These are phyloP conservation scores for Chlamydomonas applanata DNA, from an alignment of 139 green algal genomes.

Conservation along the genomic window DNA sequence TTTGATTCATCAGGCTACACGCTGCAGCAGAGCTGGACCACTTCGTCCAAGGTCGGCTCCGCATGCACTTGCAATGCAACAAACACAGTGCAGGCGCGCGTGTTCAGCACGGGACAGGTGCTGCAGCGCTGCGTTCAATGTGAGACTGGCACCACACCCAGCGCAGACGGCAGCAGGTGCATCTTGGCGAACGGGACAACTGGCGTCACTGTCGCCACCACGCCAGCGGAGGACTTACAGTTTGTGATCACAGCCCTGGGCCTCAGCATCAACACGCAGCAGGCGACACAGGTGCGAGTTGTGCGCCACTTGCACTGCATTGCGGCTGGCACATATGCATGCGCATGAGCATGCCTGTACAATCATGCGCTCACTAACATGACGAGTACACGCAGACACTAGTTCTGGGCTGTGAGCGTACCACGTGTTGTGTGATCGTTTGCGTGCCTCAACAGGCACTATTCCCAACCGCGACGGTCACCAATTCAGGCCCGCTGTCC, in stretches of 20 bases:
- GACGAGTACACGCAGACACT: too few species aligned
- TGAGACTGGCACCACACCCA: conserved; percentile 20
- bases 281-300: conserved; percentile 35
- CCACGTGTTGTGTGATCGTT: too few species aligned
- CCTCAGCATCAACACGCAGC: conserved; percentile 4
- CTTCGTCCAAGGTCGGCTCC: neutral
- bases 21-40: conserved; percentile 20
- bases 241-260: conserved; percentile 20
- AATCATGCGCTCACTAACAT: too few species aligned
- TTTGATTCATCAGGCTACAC: conserved; percentile 24
- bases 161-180: conserved; percentile 20
- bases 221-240: conserved; percentile 8
- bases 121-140: conserved; percentile 37
- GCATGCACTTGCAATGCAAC: neutral
- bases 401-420: too few species aligned
- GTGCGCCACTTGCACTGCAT: neutral
- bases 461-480: conserved; percentile 10
- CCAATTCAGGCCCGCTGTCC: conserved; percentile 27
- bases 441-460: conserved; percentile 17
- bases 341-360: too few species aligned
- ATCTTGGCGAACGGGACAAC: conserved; percentile 4
- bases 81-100: neutral
- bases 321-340: neutral
- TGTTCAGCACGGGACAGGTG: neutral
- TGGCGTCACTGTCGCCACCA: neutral